Evolutionary conservation across 495 filamentous ascomycete species (phyloP).

Genomic region (Chaetomium fimeti): DNA sequence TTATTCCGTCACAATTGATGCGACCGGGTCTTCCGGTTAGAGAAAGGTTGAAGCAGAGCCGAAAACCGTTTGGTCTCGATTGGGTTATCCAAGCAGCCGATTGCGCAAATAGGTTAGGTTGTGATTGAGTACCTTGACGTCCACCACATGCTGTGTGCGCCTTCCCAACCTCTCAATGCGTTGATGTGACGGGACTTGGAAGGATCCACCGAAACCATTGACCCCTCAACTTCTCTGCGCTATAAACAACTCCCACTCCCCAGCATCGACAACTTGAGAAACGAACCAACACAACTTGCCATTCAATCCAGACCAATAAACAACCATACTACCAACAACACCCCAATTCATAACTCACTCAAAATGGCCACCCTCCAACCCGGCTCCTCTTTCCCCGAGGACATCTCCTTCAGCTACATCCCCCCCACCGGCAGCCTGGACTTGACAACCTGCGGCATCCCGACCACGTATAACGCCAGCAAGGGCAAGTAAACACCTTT

Average conservation of each 20-base stretch:
- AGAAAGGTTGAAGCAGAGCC: not conserved
- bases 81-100: conserved; percentile 8
- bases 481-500: conserved; percentile 47
- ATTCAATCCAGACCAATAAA: not conserved
- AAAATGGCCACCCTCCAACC: conserved; percentile 72
- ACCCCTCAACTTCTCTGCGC: conserved; percentile 1
- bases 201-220: not conserved
- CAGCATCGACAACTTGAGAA: not conserved
- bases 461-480: conserved; percentile 77
- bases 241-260: conserved; percentile 5
- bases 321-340: not conserved
- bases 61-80: not conserved
- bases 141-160: not conserved
- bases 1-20: not conserved
- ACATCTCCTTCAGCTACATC: conserved; percentile 76
- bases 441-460: conserved; percentile 74
- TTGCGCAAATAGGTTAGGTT: conserved; percentile 16
- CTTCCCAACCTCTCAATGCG: no score
- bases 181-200: not conserved
- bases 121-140: not conserved
- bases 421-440: conserved; percentile 63
- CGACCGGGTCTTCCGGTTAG: not conserved
- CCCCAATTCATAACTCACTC: not conserved
- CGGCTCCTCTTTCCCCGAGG: conserved; percentile 80
- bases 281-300: not conserved